Conservation (phyloP, 2,329 filamentous ascomycete species). For the Cladosporium cucumerinum region DNA sequence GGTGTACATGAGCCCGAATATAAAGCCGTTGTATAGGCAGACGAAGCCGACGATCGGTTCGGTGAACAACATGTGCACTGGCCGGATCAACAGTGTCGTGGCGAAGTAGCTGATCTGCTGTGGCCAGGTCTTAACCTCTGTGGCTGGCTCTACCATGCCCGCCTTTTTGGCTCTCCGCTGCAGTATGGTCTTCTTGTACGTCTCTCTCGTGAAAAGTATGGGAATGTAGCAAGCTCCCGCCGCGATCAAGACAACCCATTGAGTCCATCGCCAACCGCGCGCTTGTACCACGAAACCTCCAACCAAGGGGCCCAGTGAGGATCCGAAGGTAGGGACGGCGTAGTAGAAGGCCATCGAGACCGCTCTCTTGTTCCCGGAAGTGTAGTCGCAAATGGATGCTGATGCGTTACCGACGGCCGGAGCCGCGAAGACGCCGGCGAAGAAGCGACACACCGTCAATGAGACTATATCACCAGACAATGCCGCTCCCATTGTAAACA, state of each 20-base stretch:
- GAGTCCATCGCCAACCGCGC: slow-evolving; percentile 37
- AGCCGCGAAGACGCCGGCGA: slow-evolving; percentile 46
- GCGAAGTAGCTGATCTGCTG: slow-evolving; percentile 22
- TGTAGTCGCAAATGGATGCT: slow-evolving; percentile 34
- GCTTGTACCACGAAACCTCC: slow-evolving; percentile 31
- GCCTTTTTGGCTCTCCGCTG: slow-evolving; percentile 29
- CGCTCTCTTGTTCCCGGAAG: slow-evolving; percentile 27
- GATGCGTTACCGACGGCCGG: slow-evolving; percentile 33
- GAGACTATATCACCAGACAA: slow-evolving; percentile 25
- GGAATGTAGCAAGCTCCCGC: slow-evolving; percentile 31
- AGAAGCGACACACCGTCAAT: slow-evolving; percentile 38
- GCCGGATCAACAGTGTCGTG: slow-evolving; percentile 27
- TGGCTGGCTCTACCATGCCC: slow-evolving; percentile 21
- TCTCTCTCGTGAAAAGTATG: slow-evolving; percentile 28
- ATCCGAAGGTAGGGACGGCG: slow-evolving; percentile 26
- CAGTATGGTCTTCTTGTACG: slow-evolving; percentile 35
- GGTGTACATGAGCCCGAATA: slow-evolving; percentile 41
- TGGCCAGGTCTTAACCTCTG: not conserved
- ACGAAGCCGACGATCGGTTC: slow-evolving; percentile 43
- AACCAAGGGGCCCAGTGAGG: slow-evolving; percentile 37
- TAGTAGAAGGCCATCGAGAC: slow-evolving; percentile 28
- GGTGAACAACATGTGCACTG: slow-evolving; percentile 38
- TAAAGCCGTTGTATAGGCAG: slow-evolving; percentile 41
- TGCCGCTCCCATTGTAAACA: slow-evolving; percentile 37
- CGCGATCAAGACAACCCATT: slow-evolving; percentile 34